Conservation (phyloP, 106 monocot genomes). For the Allium fistulosum region DNA sequence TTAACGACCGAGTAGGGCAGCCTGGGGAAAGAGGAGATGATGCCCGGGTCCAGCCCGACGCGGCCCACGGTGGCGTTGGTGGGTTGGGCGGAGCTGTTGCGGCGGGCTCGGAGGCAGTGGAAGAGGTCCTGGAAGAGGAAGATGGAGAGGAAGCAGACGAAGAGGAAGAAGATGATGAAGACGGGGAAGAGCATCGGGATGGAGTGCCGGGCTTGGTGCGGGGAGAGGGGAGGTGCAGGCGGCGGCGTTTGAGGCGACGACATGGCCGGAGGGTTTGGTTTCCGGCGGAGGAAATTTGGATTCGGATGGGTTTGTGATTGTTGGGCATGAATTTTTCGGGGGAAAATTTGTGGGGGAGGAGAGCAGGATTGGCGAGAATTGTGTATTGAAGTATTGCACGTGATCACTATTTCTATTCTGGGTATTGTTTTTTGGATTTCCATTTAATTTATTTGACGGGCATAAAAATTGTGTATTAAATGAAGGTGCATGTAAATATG, state of each 20-base stretch:
- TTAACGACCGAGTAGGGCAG: slow-evolving; percentile 23
- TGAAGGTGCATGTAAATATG: no score
- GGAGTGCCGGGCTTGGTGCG: background rate
- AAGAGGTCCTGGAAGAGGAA: slow-evolving; percentile 45
- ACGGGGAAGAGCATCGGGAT: slow-evolving; percentile 35
- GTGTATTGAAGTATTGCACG: no score
- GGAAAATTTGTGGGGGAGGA: no score
- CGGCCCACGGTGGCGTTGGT: background rate
- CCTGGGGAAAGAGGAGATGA: slow-evolving; percentile 40
- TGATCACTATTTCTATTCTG: no score
- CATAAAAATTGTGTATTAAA: no score
- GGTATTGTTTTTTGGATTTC: no score
- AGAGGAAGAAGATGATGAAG: slow-evolving; percentile 41
- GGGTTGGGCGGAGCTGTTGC: background rate
- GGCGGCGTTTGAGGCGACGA: background rate
- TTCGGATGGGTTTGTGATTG: no score
- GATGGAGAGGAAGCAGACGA: slow-evolving; percentile 44
- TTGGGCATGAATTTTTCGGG: no score
- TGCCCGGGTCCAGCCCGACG: slow-evolving; percentile 27
- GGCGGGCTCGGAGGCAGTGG: slow-evolving; percentile 15
- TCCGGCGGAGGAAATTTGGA: no score
- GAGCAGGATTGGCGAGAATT: no score
- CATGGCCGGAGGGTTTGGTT: slow-evolving; percentile 4
- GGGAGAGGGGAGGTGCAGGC: background rate
- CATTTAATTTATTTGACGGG: no score